phyloP scores from a whole-genome alignment of 768 basidiomycete genomes.

The Ephemerocybe angulata region DNA sequence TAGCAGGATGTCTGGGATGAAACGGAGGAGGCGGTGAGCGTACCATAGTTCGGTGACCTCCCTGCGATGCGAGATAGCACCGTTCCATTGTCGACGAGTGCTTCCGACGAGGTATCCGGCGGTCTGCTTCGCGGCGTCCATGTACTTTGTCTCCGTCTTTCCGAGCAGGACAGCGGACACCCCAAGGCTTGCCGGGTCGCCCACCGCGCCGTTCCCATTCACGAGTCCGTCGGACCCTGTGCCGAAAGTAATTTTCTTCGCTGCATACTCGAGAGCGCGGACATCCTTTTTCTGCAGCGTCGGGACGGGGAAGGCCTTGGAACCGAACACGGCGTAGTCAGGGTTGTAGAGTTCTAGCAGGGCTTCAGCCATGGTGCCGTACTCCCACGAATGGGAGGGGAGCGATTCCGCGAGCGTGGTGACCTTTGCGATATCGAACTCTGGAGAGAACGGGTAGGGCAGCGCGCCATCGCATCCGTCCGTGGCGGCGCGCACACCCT shows the following conservation, averaged over 20 bases:
- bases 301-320: slow-evolving; percentile 32
- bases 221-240: slow-evolving; percentile 30
- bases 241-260: slow-evolving; percentile 33
- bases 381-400: slow-evolving; percentile 48
- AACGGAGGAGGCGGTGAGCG: slow-evolving; percentile 9
- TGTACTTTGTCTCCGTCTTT: slow-evolving; percentile 29
- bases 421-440: slow-evolving; percentile 35
- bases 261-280: slow-evolving; percentile 35
- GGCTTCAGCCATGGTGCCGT: slow-evolving; percentile 38
- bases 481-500: too few species aligned
- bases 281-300: slow-evolving; percentile 17
- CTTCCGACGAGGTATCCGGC: slow-evolving; percentile 29
- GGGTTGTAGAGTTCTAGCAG: slow-evolving; percentile 43
- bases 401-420: slow-evolving; percentile 29
- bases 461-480: too few species aligned
- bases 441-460: slow-evolving; percentile 33
- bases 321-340: slow-evolving; percentile 36
- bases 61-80: slow-evolving; percentile 44
- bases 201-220: slow-evolving; percentile 38
- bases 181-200: slow-evolving; percentile 47
- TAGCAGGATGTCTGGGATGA: background rate
- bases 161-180: slow-evolving; percentile 42
- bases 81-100: slow-evolving; percentile 39
- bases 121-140: slow-evolving; percentile 29
- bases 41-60: slow-evolving; percentile 40